Evolutionary conservation across 148 eudicot genomes (phyloP).

Genomic region (Vaccinium vitisidaea): DNA sequence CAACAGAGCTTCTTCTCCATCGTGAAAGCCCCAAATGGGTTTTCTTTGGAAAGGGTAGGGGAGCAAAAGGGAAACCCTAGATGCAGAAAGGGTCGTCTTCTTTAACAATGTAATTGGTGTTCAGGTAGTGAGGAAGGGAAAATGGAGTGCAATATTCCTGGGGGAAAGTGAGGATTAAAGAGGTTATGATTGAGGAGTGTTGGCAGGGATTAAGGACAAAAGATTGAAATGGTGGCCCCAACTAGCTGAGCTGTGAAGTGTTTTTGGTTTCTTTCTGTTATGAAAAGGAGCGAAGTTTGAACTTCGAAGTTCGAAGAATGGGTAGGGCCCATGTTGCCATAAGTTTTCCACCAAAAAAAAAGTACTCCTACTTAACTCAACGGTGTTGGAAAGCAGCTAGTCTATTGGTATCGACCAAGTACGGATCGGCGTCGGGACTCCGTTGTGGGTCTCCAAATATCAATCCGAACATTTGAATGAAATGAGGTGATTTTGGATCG

Average conservation of each 20-base stretch:
- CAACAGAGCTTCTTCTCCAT: conserved; percentile 18
- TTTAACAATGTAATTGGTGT: conserved; percentile 3
- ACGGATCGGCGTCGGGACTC: no score
- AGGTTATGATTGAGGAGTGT: neutral
- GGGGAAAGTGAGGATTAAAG: conserved; percentile 3
- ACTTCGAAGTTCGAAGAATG: no score
- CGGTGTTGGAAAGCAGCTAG: no score
- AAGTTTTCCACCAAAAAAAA: no score
- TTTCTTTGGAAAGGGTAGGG: neutral
- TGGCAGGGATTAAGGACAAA: conserved; percentile 27
- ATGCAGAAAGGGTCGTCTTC: conserved; percentile 13
- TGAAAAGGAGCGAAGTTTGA: conserved; percentile 9
- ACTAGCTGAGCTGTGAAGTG: no score
- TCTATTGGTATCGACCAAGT: no score
- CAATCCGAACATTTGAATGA: no score
- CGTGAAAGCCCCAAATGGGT: conserved; percentile 8
- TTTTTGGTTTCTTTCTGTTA: no score
- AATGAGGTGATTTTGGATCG: no score
- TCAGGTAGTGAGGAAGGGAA: conserved; percentile 9
- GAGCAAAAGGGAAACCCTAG: neutral
- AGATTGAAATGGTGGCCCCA: conserved; percentile 16
- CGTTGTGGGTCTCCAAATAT: no score
- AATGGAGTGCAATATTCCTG: conserved; percentile 13
- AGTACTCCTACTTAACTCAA: no score
- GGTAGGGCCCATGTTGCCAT: no score